These are phyloP conservation scores for Diaporthe aspalathi DNA, from an alignment of 2,329 filamentous ascomycete genomes.

Conservation along the genomic window DNA sequence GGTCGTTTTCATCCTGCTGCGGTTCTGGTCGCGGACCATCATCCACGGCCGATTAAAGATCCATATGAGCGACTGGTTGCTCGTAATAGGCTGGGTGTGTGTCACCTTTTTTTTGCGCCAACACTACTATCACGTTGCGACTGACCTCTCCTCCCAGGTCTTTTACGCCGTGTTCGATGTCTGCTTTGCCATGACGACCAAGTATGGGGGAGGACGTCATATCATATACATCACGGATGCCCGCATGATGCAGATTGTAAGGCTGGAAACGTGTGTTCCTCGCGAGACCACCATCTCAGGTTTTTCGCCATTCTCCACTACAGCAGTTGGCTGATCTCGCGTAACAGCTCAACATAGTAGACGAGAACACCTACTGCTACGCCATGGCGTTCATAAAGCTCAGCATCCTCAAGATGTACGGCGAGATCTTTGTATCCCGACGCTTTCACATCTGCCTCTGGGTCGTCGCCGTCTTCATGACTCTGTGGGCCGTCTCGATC, in stretches of 20 bases:
- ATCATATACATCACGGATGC: slow-evolving; percentile 34
- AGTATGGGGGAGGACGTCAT: slow-evolving; percentile 35
- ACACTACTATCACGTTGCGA: not conserved
- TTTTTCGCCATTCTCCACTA: not conserved
- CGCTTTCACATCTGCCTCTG: slow-evolving; percentile 11
- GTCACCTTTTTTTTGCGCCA: not conserved
- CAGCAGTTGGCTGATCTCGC: not conserved
- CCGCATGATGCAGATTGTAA: slow-evolving; percentile 37
- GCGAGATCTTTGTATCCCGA: slow-evolving; percentile 28
- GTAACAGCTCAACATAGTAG: slow-evolving; percentile 31
- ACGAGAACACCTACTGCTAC: slow-evolving; percentile 35
- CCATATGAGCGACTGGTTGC: slow-evolving; percentile 3
- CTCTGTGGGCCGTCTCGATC: not conserved
- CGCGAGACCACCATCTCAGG: not conserved
- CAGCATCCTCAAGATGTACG: slow-evolving; percentile 33
- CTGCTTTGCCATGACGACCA: slow-evolving; percentile 25
- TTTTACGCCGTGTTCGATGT: slow-evolving; percentile 3
- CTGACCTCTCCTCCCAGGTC: not conserved
- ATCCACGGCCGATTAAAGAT: slow-evolving; percentile 3
- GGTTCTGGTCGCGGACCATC: slow-evolving; percentile 31
- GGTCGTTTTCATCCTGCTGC: slow-evolving; percentile 14
- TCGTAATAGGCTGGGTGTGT: slow-evolving; percentile 13
- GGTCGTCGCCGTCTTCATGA: not conserved
- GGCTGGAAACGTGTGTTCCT: not conserved
- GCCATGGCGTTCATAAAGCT: slow-evolving; percentile 35